Evolutionary conservation across 1,139 yeast species (phyloP).

Genomic region (Kodamaea derodonti): DNA sequence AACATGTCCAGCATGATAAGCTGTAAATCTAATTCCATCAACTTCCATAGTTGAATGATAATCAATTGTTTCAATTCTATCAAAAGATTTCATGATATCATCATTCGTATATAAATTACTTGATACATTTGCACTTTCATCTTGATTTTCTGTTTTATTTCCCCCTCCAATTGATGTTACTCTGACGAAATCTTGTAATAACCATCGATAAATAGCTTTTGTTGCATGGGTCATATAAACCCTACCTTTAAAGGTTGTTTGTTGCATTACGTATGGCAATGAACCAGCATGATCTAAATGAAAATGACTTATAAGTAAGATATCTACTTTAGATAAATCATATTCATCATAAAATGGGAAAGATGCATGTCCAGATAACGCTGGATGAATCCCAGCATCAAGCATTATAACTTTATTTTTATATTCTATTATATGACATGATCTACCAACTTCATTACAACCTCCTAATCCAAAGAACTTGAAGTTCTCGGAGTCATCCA

Average conservation of each 20-base stretch:
- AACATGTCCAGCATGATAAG: slow-evolving; percentile 98
- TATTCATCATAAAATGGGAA: slow-evolving; percentile 94
- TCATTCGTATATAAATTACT: slow-evolving; percentile 80
- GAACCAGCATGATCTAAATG: slow-evolving; percentile 98
- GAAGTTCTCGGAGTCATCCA: slow-evolving; percentile 42
- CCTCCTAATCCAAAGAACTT: slow-evolving; percentile 97
- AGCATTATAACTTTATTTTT: slow-evolving; percentile 96
- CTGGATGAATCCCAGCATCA: slow-evolving; percentile 99
- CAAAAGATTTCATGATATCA: slow-evolving; percentile 83
- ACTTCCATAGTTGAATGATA: slow-evolving; percentile 94
- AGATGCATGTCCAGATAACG: slow-evolving; percentile 82
- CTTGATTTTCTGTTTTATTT: slow-evolving; percentile 18
- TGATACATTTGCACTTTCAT: slow-evolving; percentile 21
- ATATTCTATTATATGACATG: slow-evolving; percentile 88
- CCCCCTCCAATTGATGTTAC: slow-evolving; percentile 72
- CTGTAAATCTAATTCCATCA: slow-evolving; percentile 92
- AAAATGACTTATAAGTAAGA: slow-evolving; percentile 85
- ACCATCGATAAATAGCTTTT: slow-evolving; percentile 95
- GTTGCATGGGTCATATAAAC: slow-evolving; percentile 99
- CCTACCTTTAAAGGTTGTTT: slow-evolving; percentile 87
- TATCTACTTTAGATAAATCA: slow-evolving; percentile 82
- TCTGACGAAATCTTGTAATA: slow-evolving; percentile 87
- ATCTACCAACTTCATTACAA: slow-evolving; percentile 97
- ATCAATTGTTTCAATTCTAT: slow-evolving; percentile 87
- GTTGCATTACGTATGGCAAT: slow-evolving; percentile 96